phyloP scores from a whole-genome alignment of 257 asterid genomes.

The Solanum habrochaites region DNA sequence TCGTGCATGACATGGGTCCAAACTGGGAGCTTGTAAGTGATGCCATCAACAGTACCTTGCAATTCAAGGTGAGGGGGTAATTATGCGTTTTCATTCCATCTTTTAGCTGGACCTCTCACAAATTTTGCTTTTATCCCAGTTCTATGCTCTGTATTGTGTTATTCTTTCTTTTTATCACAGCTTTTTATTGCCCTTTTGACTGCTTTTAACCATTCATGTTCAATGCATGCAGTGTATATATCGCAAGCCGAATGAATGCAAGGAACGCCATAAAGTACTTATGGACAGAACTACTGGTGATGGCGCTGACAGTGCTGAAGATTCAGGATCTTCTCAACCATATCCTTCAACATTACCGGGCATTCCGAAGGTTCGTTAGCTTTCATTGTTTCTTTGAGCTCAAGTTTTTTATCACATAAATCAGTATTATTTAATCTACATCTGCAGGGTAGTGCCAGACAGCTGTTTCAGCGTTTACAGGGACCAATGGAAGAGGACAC shows the following conservation, averaged over 20 bases:
- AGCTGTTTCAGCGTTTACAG: conserved; percentile 85
- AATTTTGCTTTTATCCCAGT: neutral
- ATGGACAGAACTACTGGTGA: conserved; percentile 74
- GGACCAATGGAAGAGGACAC: conserved; percentile 98
- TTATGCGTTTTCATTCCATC: neutral
- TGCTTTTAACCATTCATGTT: neutral
- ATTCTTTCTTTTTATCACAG: neutral
- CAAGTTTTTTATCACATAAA: neutral
- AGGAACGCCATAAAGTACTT: conserved; percentile 76
- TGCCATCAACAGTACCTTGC: conserved; percentile 83
- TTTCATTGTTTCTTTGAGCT: conserved; percentile 2
- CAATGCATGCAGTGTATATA: conserved; percentile 45
- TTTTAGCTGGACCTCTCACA: neutral
- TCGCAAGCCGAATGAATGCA: conserved; percentile 94
- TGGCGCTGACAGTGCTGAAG: conserved; percentile 95
- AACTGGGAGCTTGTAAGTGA: conserved; percentile 99
- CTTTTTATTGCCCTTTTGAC: neutral
- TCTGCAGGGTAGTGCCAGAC: conserved; percentile 94
- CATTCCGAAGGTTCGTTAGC: conserved; percentile 66
- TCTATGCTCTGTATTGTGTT: neutral
- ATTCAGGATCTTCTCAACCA: conserved; percentile 94
- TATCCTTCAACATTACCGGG: conserved; percentile 92
- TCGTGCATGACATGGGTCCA: conserved; percentile 94
- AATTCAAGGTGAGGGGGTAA: conserved; percentile 60
- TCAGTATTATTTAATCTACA: conserved; percentile 8